phyloP scores from a whole-genome alignment of 352 stramenopile genomes.

The Phytophthora pseudosyringae region DNA sequence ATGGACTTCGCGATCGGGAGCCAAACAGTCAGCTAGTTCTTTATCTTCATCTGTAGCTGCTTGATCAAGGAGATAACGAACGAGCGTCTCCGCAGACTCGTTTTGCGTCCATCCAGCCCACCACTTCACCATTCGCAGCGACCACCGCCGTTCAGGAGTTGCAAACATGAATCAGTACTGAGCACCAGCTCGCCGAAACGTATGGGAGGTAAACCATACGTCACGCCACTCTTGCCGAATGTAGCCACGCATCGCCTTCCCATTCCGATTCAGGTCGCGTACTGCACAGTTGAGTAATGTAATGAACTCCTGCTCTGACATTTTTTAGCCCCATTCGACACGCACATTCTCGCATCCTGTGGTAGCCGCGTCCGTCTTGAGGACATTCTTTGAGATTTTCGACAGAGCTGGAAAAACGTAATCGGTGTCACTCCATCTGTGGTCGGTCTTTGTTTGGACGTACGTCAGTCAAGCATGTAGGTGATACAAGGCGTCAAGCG shows the following conservation, averaged over 20 bases:
- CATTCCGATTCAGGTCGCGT: too few species aligned
- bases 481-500: constrained; percentile 5
- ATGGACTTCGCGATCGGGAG: constrained; percentile 2
- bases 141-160: constrained; percentile 1
- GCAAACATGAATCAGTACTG: constrained; percentile 29
- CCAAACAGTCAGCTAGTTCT: constrained; percentile 11
- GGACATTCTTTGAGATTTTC: constrained; percentile 6
- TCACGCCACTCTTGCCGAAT: too few species aligned
- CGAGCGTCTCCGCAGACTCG: constrained; percentile 17
- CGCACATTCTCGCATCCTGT: constrained; percentile 14
- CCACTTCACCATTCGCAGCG: constrained; percentile 15
- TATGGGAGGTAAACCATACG: constrained; percentile 18
- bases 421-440: constrained; percentile 13
- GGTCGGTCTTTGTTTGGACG: constrained; percentile 4
- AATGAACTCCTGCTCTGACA: constrained; percentile 12
- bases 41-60: constrained; percentile 12
- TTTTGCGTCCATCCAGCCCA: constrained; percentile 20
- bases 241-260: too few species aligned
- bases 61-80: constrained; percentile 16
- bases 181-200: constrained; percentile 9
- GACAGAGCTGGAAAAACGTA: constrained; percentile 14
- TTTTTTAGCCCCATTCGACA: constrained; percentile 20
- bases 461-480: not conserved
- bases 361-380: not conserved
- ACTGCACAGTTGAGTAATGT: too few species aligned